Evolutionary conservation across 495 filamentous ascomycete species (phyloP), one percentile per base, ranked within the genome.

Genomic region (Hyaloscypha hepaticicola): DNA sequence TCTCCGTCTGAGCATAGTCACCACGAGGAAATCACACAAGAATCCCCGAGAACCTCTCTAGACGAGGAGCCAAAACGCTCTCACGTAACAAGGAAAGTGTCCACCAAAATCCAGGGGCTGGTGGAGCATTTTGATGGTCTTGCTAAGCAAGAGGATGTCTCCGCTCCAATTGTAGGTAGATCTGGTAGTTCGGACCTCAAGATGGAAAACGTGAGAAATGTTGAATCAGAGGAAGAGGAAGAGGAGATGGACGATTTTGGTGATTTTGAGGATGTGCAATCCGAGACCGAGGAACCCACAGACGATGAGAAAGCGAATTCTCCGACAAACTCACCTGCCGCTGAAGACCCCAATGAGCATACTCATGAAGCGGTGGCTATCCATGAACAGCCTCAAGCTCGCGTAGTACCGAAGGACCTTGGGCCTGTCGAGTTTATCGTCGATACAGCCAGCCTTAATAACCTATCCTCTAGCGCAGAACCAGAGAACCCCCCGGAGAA

Each of bases 21-120:
- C 34, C 73, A 72, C 33, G 74, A 74, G 26, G 69, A 73, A 27
- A 74, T 73, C 0, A 69, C 66, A 2, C 76, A 77, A 64, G 80
- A 83, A 31, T 84, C 80, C 0, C 82, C 82, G 7, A 74, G 81
- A n/a, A 82, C 80, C 1, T 81, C 81, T n/a, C 73, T 82, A 41
- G 82, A 84, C 58, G 82, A 84, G 26, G 82, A 82, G 22, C 72
- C 74, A 8, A 76, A 66, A 41, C 59, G 60, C 26, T 74, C 72
- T 2, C 66, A 74, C 19, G 67, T 70, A 4, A 60, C 71, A 0
- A 61, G 59, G 19, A 57, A 68, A 45, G 65, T 50, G 1, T 79
- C 79, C 16, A 69, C 74, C 3, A 82, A 80, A 55, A 76, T 80
- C 5, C 79, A 79, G 56, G 74, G 78, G 59, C 69, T 82, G n/a